Evolutionary conservation across 2,329 filamentous ascomycete species (phyloP), one percentile per base, ranked within the genome.

Genomic region (Botryotinia calthae): DNA sequence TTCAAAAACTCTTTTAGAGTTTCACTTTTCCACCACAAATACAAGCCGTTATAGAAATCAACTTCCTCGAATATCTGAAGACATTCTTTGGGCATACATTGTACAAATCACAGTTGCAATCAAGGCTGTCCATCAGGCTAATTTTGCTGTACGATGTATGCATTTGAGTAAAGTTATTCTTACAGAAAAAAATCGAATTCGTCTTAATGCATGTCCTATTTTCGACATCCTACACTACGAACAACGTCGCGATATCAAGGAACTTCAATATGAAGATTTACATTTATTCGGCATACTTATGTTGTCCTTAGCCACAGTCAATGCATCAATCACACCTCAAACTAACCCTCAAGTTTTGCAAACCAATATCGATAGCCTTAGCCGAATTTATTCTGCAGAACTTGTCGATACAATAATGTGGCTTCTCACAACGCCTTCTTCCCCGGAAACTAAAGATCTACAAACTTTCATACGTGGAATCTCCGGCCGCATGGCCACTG

Each of bases 191-290:
- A 96, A 95, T 80, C 91, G 95, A 46, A 89, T 99, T 75, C 91
- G 95, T 46, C 85, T 99, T 59, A 95, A 93, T 79, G 94, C 92
- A 25, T 98, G 95, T 82, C 92, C 91, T 2, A 91, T 99, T 46
- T 85, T 97, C 74, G 96, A 99, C 79, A 94, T 99, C 48, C 88
- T 97, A 28, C 91, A 97, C 74, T 94, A 90, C 78, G 95, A 98
- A 70, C 85, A 87, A 46, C 86, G 89, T 68, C 88, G 89, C 37
- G 86, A 91, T 4, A 78, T 95, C 1, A 82, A 87, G 28, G 94
- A 98, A 54, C 86, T 96, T 1, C 96, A 99, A 80, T 90, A 94
- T 77, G 93, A 97, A 76, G 96, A 99, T 79, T 88, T 99, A 34
- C 84, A 91, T 75, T 91, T 93, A 73, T 92, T 99, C 70, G 96